Evolutionary conservation across 202 grass and related monocot species (phyloP), one percentile per base, ranked within the genome.

Genomic region (Schoenoplectus triqueter): DNA sequence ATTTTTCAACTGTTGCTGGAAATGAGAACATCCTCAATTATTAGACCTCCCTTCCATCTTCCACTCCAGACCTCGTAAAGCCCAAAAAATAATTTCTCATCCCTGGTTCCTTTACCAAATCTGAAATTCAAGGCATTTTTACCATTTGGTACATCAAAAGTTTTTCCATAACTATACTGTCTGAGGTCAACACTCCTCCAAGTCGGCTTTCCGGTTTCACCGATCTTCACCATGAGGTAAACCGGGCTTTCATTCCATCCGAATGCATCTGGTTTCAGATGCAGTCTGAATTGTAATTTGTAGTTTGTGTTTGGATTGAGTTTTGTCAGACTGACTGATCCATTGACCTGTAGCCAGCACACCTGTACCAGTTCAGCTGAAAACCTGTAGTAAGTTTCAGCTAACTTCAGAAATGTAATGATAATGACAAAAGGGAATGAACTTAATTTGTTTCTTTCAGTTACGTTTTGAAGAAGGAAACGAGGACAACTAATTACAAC

Each of bases 61-160:
- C 85, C 85, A 5, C 73, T 72, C 85, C 85, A 86, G 5, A 86
- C 65, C 75, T 86, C 85, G 31, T 70, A 86, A 47, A 86, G 65
- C 21, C 77, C 85, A 21, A 73, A 86, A 5, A 13, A 50, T n/a
- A 86, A 10, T 17, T 86, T 56, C 7, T 41, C 49, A 2, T 61
- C 6, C 39, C 0, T 22, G 50, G 17, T 57, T 7, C 10, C 14
- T 5, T 0, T 8, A 51, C 10, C 0, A 9, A 60, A 18, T 0
- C 39, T 78, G 75, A 78, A 78, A 7, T 78, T 78, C 19, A 78
- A 44, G 55, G 55, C 10, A 18, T 61, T 45, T 44, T 61, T 9
- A 41, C 5, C 10, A 10, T 40, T 45, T 1, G 54, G 75, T 44
- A 31, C 75, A 6, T 9, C 0, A 55, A 78, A 59, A 42, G 7